Percentiles rank a stretch among this genome's conserved stretches.
phyloP scores from a whole-genome alignment of 768 basidiomycete genomes.

The Crucibulum laeve region DNA sequence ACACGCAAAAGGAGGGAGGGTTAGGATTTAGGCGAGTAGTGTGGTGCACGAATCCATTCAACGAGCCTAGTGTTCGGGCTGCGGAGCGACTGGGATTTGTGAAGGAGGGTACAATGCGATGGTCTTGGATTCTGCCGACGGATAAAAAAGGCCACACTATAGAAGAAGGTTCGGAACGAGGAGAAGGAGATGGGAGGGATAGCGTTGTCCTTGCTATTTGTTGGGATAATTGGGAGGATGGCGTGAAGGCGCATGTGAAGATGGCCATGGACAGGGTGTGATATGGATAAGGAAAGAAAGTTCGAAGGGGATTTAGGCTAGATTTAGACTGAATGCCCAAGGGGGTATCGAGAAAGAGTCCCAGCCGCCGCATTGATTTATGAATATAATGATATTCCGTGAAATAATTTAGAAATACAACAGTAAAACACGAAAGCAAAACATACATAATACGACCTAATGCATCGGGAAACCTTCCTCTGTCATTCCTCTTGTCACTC shows the following conservation, averaged over 20 bases:
- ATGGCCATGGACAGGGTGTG: conserved; percentile 21
- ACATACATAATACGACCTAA: conserved; percentile 8
- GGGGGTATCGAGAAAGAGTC: no score
- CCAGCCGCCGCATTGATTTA: no score
- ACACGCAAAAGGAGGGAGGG: conserved; percentile 34
- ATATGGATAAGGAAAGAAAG: no score
- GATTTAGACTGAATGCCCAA: no score
- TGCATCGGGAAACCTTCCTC: conserved; percentile 26
- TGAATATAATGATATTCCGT: no score
- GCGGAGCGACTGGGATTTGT: conserved; percentile 53
- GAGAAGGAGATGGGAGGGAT: conserved; percentile 31
- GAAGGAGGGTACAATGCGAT: conserved; percentile 41
- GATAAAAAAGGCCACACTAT: conserved; percentile 26
- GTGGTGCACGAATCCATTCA: conserved; percentile 45
- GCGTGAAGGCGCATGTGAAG: conserved; percentile 23
- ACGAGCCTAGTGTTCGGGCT: conserved; percentile 35
- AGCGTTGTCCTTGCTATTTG: conserved; percentile 32
- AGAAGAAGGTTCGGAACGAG: conserved; percentile 17
- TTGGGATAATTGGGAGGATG: conserved; percentile 48
- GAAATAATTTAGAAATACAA: conserved; percentile 4
- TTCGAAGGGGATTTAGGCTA: no score
- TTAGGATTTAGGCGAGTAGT: conserved; percentile 50
- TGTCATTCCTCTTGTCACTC: conserved; percentile 25
- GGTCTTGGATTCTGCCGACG: conserved; percentile 39
- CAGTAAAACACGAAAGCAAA: conserved; percentile 7